phyloP scores from a whole-genome alignment of 2,329 filamentous ascomycete species.

The Karstenula rhodostoma region DNA sequence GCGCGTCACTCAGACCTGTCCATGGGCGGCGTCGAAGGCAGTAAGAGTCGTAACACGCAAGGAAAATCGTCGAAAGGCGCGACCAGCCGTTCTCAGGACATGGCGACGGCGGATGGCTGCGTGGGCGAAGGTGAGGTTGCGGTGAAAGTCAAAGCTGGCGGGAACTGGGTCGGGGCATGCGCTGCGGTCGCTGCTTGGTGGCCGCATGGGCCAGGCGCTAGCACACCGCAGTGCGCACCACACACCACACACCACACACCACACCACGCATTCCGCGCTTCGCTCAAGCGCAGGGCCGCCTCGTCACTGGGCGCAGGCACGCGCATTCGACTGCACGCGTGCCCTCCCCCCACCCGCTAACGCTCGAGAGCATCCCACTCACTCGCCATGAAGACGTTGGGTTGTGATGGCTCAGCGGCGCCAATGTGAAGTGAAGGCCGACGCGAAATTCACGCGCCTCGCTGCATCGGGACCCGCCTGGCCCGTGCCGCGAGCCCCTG shows the following conservation, averaged over 20 bases:
- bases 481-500: slow-evolving; percentile 34
- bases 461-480: slow-evolving; percentile 14
- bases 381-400: not conserved
- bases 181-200: slow-evolving; percentile 1
- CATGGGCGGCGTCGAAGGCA: slow-evolving; percentile 11
- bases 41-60: slow-evolving; percentile 9
- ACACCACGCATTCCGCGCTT: not conserved
- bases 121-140: slow-evolving; percentile 9
- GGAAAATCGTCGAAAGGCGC: slow-evolving; percentile 11
- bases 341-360: not conserved
- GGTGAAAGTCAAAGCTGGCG: slow-evolving; percentile 9
- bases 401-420: not conserved
- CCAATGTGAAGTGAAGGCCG: slow-evolving; percentile 11
- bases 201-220: slow-evolving; percentile 1
- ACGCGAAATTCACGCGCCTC: slow-evolving; percentile 25
- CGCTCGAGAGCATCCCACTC: not conserved
- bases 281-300: not conserved
- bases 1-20: slow-evolving; percentile 9
- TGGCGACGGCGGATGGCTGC: slow-evolving; percentile 4
- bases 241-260: not conserved
- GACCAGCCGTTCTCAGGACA: slow-evolving; percentile 11
- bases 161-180: slow-evolving; percentile 9
- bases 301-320: not conserved
- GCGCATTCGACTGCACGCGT: not conserved
- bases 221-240: too few species aligned